These are phyloP conservation scores for Antrodiella citrinella DNA, from an alignment of 768 basidiomycete species.

Conservation along the genomic window DNA sequence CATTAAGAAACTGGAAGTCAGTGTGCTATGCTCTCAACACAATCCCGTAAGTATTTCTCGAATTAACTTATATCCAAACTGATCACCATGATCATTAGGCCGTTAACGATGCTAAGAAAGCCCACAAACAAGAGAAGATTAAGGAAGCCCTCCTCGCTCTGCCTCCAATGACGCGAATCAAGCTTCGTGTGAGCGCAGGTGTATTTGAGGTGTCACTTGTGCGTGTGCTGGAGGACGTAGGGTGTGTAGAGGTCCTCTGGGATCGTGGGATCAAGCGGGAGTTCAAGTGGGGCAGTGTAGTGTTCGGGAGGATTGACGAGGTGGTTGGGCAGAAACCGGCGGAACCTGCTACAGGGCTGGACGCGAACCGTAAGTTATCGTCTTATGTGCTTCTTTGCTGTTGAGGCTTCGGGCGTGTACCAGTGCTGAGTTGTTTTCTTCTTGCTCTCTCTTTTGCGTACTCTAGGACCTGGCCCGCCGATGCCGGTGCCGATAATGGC, in stretches of 20 bases:
- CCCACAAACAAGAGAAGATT: conserved; percentile 67
- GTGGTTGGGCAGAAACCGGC: conserved; percentile 68
- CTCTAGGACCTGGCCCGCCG: not conserved
- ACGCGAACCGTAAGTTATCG: conserved; percentile 5
- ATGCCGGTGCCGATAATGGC: not conserved
- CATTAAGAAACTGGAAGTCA: conserved; percentile 67
- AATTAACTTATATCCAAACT: not conserved
- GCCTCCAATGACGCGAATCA: conserved; percentile 66
- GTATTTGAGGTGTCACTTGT: conserved; percentile 81
- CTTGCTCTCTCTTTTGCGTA: conserved; percentile 1
- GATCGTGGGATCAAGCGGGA: conserved; percentile 65
- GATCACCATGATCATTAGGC: conserved; percentile 37
- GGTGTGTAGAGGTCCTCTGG: conserved; percentile 77
- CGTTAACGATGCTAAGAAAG: conserved; percentile 66
- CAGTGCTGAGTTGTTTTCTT: not conserved
- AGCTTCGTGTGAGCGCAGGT: conserved; percentile 76
- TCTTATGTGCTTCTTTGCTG: not conserved
- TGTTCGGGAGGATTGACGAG: conserved; percentile 66
- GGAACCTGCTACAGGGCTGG: conserved; percentile 38
- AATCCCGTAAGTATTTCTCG: conserved; percentile 64
- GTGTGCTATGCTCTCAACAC: conserved; percentile 78
- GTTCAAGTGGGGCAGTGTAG: conserved; percentile 77
- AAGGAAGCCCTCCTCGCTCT: conserved; percentile 62
- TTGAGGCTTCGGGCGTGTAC: not conserved
- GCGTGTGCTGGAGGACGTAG: conserved; percentile 58